These are phyloP conservation scores for Apiotrichum brassicae DNA, from an alignment of 1,284 basidiomycete genomes.

Conservation along the genomic window DNA sequence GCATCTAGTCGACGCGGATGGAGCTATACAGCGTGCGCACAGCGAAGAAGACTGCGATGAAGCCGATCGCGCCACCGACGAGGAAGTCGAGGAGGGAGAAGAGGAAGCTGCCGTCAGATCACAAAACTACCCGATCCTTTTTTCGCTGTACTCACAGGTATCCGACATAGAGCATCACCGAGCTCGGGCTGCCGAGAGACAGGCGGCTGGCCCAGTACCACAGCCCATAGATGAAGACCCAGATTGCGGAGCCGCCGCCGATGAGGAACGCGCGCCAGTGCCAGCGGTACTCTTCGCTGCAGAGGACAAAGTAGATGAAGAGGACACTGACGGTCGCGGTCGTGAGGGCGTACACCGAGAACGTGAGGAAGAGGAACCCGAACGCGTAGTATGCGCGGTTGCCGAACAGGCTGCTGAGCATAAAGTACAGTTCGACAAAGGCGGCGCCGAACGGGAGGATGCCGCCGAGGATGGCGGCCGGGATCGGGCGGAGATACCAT, in stretches of 20 bases:
- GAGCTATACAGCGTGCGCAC: slow-evolving; percentile 72
- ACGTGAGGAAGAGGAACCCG: slow-evolving; percentile 88
- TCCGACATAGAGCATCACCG: slow-evolving; percentile 80
- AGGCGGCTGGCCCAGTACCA: slow-evolving; percentile 80
- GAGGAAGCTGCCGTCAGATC: slow-evolving; percentile 51
- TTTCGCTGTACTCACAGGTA: slow-evolving; percentile 58
- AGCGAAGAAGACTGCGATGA: slow-evolving; percentile 80
- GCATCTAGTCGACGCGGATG: slow-evolving; percentile 47
- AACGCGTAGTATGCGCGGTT: slow-evolving; percentile 92
- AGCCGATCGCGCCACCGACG: slow-evolving; percentile 78
- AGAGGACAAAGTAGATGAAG: slow-evolving; percentile 87
- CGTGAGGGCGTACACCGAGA: slow-evolving; percentile 73
- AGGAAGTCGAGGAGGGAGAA: slow-evolving; percentile 80
- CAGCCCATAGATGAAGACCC: slow-evolving; percentile 70
- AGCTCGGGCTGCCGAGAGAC: slow-evolving; percentile 74
- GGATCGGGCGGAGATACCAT: slow-evolving; percentile 72
- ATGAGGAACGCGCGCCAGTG: slow-evolving; percentile 93
- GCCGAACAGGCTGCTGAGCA: slow-evolving; percentile 87
- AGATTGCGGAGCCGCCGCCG: slow-evolving; percentile 90
- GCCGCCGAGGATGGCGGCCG: slow-evolving; percentile 76
- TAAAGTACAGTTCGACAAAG: slow-evolving; percentile 92
- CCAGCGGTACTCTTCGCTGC: slow-evolving; percentile 96
- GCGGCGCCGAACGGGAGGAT: slow-evolving; percentile 92
- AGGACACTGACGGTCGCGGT: slow-evolving; percentile 85
- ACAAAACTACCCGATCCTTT: no score